Conservation (phyloP, 2,329 filamentous ascomycete genomes). For the Colletotrichum liriopes region DNA sequence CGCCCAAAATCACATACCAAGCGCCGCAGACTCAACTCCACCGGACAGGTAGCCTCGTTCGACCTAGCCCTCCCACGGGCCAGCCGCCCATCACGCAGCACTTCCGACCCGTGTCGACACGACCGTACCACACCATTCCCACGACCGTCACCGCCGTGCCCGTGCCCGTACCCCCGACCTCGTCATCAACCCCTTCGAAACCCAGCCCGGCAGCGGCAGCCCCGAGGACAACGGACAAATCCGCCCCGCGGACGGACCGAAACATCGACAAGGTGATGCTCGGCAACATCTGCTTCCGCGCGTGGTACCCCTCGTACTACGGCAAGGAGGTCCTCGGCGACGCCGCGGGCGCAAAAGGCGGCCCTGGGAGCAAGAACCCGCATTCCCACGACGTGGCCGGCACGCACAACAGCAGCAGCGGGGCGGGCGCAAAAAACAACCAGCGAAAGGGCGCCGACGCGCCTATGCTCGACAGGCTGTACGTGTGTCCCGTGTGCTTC, state of each 20-base stretch:
- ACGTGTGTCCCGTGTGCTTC: conserved; percentile 94
- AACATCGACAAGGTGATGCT: conserved; percentile 92
- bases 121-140: conserved; percentile 22
- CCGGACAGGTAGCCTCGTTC: conserved; percentile 40
- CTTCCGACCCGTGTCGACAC: conserved; percentile 25
- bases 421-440: conserved; percentile 51
- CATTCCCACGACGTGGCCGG: conserved; percentile 33
- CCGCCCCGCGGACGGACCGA: conserved; percentile 69
- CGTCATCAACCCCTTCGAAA: conserved; percentile 44
- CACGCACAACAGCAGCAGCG: conserved; percentile 3
- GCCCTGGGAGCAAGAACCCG: conserved; percentile 33
- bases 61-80: conserved; percentile 43
- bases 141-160: conserved; percentile 28
- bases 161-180: conserved; percentile 39
- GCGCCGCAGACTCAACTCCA: conserved; percentile 52
- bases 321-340: conserved; percentile 78
- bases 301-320: conserved; percentile 96
- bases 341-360: conserved; percentile 45
- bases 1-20: conserved; percentile 60
- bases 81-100: conserved; percentile 43
- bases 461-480: conserved; percentile 77
- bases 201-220: conserved; percentile 44
- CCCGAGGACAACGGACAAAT: conserved; percentile 47
- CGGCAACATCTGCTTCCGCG: conserved; percentile 86
- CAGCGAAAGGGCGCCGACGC: conserved; percentile 51